phyloP scores from a whole-genome alignment of 106 monocot genomes.

The Xerophyta viscosa region DNA sequence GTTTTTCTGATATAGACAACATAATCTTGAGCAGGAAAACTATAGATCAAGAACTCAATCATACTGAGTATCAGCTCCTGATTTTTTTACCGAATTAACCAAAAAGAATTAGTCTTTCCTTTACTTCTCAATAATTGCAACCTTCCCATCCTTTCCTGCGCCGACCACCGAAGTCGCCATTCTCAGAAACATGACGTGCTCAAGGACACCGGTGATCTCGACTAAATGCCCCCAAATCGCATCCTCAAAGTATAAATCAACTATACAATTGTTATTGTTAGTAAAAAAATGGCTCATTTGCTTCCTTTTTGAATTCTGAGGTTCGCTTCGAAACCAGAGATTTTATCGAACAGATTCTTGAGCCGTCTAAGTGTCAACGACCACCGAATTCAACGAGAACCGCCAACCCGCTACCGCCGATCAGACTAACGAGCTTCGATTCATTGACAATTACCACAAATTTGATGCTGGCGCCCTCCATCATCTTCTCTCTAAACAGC shows the following conservation, averaged over 20 bases:
- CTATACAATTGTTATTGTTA: conserved; percentile 70
- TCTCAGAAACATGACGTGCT: conserved; percentile 93
- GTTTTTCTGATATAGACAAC: not conserved
- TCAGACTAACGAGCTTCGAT: conserved; percentile 49
- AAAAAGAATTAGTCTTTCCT: not conserved
- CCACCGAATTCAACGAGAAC: conserved; percentile 68
- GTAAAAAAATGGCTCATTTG: conserved; percentile 43
- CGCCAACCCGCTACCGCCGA: conserved; percentile 50
- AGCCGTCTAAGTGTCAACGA: conserved; percentile 30
- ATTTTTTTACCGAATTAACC: not conserved
- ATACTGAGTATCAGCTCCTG: not conserved
- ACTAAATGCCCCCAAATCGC: conserved; percentile 54
- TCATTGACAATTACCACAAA: conserved; percentile 90
- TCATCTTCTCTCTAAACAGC: conserved; percentile 91
- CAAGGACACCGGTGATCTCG: conserved; percentile 65
- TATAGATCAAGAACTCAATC: not conserved
- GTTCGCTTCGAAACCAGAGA: conserved; percentile 33
- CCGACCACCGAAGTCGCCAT: conserved; percentile 67
- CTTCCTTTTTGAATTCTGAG: conserved; percentile 30
- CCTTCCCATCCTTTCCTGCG: conserved; percentile 52
- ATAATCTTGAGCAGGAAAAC: not conserved
- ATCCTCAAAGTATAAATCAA: conserved; percentile 69
- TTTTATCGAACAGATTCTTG: conserved; percentile 22
- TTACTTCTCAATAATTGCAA: conserved; percentile 14
- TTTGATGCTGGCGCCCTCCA: conserved; percentile 47